Evolutionary conservation across 805 yeast genomes (phyloP).

Genomic region (Kodamaea fukazawae): DNA sequence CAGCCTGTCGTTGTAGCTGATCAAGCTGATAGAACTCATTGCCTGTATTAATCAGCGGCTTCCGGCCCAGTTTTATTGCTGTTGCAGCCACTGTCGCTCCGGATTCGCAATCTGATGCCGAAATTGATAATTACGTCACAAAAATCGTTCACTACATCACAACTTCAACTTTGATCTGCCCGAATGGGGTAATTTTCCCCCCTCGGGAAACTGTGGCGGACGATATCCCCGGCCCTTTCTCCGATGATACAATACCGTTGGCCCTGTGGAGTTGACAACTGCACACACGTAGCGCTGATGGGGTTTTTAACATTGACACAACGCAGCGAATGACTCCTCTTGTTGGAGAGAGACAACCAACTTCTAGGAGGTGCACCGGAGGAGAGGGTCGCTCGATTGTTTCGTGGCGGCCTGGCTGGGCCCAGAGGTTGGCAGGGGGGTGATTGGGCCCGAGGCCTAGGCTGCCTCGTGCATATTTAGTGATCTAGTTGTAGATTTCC

Average conservation of each 20-base stretch:
- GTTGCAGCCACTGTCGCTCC: constrained; percentile 10
- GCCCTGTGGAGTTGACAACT: too few species aligned
- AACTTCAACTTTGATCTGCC: not conserved
- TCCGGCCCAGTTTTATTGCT: not conserved
- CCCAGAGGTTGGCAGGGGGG: too few species aligned
- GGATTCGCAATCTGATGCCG: constrained; percentile 6
- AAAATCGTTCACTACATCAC: not conserved
- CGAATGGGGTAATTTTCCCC: not conserved
- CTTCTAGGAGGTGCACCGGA: too few species aligned
- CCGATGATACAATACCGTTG: not conserved
- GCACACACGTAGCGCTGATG: too few species aligned
- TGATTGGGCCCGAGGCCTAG: too few species aligned
- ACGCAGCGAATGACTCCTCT: too few species aligned
- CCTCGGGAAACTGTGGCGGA: not conserved
- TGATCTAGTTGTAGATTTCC: too few species aligned
- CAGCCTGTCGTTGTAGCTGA: not conserved
- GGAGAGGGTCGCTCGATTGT: too few species aligned
- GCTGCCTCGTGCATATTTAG: too few species aligned
- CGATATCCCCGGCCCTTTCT: not conserved
- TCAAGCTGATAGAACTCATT: constrained; percentile 1
- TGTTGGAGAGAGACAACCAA: too few species aligned
- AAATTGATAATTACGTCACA: constrained; percentile 5
- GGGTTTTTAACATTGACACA: too few species aligned
- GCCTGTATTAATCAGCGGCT: not conserved
- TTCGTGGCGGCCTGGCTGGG: too few species aligned